These are phyloP conservation scores for Parsonsia alboflavescens DNA, from an alignment of 257 asterid genomes.

Conservation along the genomic window DNA sequence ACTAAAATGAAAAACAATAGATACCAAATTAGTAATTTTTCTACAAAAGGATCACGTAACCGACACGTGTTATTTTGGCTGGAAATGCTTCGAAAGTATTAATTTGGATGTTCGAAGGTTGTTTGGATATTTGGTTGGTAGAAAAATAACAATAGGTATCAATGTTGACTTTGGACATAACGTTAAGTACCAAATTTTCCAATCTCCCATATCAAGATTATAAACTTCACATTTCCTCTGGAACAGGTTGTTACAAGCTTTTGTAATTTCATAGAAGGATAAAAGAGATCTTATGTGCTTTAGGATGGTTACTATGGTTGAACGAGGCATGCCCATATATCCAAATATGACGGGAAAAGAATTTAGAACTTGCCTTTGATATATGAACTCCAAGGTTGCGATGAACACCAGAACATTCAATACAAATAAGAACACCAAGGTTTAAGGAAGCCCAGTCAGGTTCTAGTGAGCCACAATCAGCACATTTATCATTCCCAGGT, in stretches of 20 bases:
- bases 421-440: conserved; percentile 80
- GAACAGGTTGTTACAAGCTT: neutral
- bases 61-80: too few species aligned
- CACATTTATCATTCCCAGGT: conserved; percentile 92
- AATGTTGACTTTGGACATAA: too few species aligned
- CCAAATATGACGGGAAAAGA: neutral
- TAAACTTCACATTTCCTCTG: neutral
- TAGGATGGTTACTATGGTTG: neutral
- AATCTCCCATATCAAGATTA: neutral
- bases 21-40: too few species aligned
- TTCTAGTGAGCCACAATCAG: conserved; percentile 89
- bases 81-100: too few species aligned
- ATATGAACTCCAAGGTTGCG: conserved; percentile 94
- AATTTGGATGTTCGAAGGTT: too few species aligned
- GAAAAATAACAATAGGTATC: too few species aligned
- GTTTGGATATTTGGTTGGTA: too few species aligned
- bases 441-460: conserved; percentile 98
- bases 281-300: neutral
- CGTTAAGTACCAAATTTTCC: too few species aligned
- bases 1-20: too few species aligned
- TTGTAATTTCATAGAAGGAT: neutral
- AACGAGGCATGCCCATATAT: neutral
- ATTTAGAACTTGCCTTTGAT: conserved; percentile 66
- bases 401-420: conserved; percentile 89
- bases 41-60: too few species aligned